phyloP scores from a whole-genome alignment of 129 eudicot genomes.

The Flaveria robusta region DNA sequence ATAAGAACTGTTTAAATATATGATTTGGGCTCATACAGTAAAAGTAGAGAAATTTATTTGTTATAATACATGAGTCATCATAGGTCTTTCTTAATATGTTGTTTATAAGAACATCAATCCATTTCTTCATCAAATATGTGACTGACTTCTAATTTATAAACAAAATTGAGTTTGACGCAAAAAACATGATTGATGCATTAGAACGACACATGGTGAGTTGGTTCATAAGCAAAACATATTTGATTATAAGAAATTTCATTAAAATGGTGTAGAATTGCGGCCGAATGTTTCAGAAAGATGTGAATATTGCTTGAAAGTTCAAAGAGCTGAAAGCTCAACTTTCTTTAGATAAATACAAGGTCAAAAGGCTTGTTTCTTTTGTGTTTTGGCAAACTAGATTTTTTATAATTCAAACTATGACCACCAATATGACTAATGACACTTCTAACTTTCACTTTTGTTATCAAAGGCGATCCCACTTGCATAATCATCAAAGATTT shows the following conservation, averaged over 20 bases:
- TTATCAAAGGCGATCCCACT: too few relatives aligned
- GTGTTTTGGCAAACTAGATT: too few relatives aligned
- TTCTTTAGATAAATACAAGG: background rate
- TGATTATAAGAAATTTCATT: background rate
- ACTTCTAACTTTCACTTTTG: too few relatives aligned
- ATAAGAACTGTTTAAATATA: background rate
- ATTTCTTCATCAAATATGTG: background rate
- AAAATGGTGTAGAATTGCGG: background rate
- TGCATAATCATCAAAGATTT: too few relatives aligned
- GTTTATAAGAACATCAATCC: conserved; percentile 4
- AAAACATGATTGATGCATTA: background rate
- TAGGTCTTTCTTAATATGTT: background rate
- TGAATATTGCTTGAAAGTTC: background rate
- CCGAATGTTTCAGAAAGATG: conserved; percentile 4
- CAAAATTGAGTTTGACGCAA: background rate
- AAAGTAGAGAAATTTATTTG: background rate
- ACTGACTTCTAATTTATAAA: background rate
- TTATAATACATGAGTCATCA: background rate
- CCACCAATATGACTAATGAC: too few relatives aligned
- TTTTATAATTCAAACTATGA: too few relatives aligned
- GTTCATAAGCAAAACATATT: conserved; percentile 12
- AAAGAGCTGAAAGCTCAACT: background rate
- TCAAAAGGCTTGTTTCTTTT: background rate
- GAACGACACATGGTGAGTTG: background rate
- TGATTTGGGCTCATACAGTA: background rate